A percentile compares a stretch with the other conserved stretches of the same genome.
These are phyloP conservation scores for Cytospora piceae DNA, from an alignment of 2,329 filamentous ascomycete species.

Conservation along the genomic window DNA sequence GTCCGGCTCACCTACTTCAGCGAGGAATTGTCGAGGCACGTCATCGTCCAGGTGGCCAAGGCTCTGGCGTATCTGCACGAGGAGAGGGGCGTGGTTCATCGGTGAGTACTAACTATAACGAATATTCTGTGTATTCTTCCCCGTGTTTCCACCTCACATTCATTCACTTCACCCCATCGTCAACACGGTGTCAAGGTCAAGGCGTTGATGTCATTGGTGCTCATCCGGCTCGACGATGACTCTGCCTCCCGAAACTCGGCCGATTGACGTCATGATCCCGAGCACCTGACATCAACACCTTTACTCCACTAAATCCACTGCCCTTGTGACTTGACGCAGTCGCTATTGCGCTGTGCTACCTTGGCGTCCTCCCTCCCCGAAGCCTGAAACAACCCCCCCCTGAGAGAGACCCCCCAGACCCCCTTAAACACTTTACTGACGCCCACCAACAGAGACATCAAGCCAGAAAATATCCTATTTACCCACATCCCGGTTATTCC, in stretches of 20 bases:
- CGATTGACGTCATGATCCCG: conserved; percentile 39
- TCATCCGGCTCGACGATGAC: conserved; percentile 14
- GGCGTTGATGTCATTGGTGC: conserved; percentile 24
- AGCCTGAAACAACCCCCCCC: neutral
- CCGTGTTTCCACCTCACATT: neutral
- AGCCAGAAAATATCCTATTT: conserved; percentile 96
- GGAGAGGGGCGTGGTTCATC: conserved; percentile 92
- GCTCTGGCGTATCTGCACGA: conserved; percentile 94
- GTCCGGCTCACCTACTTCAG: conserved; percentile 98
- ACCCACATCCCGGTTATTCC: conserved; percentile 83
- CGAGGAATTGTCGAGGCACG: conserved; percentile 90
- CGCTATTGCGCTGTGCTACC: neutral
- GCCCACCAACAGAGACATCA: conserved; percentile 75
- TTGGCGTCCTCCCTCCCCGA: neutral
- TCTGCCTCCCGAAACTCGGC: neutral
- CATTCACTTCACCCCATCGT: neutral
- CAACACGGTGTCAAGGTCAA: neutral
- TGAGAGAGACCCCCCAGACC: too few species aligned
- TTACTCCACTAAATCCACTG: neutral
- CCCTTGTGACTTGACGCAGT: neutral
- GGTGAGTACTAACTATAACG: conserved; percentile 60
- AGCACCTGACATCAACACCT: conserved; percentile 15
- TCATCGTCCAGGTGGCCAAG: conserved; percentile 93
- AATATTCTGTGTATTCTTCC: too few species aligned
- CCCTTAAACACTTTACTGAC: conserved; percentile 29